Conservation (phyloP, 2,329 filamentous ascomycete genomes). For the Alternaria infectoria region DNA sequence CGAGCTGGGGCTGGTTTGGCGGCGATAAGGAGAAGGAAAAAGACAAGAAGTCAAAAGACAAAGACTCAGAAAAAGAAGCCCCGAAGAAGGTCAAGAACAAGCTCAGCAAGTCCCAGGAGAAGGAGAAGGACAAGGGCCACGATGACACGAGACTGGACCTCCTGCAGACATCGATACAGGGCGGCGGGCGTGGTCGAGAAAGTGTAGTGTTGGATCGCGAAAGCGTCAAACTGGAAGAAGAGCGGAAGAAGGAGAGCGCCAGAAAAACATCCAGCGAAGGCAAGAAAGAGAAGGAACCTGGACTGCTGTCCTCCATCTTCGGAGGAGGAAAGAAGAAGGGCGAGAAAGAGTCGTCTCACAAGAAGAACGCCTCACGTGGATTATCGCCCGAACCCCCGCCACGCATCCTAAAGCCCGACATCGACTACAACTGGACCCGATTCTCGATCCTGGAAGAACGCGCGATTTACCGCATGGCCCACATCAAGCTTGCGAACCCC, state of each 20-base stretch:
- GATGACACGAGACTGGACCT: conserved; percentile 86
- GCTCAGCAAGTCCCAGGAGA: conserved; percentile 65
- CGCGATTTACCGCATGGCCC: conserved; percentile 97
- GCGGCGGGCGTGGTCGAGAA: conserved; percentile 69
- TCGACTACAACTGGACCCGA: conserved; percentile 95
- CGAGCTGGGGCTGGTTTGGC: conserved; percentile 80
- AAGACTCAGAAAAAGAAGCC: conserved; percentile 48
- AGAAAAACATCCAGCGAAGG: conserved; percentile 71
- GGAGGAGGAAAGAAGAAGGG: conserved; percentile 87
- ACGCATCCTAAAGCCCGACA: conserved; percentile 77
- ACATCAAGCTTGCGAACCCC: conserved; percentile 98
- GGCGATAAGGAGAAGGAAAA: conserved; percentile 72
- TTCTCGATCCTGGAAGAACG: conserved; percentile 95
- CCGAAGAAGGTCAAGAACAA: conserved; percentile 63
- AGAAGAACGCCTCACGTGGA: conserved; percentile 74
- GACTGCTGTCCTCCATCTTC: conserved; percentile 93
- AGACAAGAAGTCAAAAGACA: conserved; percentile 63
- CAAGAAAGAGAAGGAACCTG: conserved; percentile 87
- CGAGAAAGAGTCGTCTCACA: conserved; percentile 74
- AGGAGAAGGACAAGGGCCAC: conserved; percentile 61
- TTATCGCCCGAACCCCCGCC: conserved; percentile 78
- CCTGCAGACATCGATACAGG: conserved; percentile 85
- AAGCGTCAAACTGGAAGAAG: conserved; percentile 74
- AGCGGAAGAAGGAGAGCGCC: conserved; percentile 79
- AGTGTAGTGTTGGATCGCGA: conserved; percentile 85